Evolutionary conservation across 1,284 basidiomycete species (phyloP).

Genomic region (Leucoagaricus sp.): DNA sequence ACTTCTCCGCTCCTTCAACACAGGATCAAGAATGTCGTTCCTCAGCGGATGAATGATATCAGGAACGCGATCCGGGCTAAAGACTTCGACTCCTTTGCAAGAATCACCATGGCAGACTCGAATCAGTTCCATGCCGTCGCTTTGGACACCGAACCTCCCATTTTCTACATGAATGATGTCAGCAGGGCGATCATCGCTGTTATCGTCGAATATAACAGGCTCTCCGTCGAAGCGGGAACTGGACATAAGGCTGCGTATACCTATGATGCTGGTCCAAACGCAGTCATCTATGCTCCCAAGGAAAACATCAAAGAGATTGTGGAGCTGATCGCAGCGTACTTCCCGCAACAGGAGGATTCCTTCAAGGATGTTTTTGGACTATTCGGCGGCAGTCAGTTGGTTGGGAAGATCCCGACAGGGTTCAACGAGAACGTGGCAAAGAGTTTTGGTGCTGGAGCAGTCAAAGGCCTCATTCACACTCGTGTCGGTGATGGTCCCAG

Average conservation of each 20-base stretch:
- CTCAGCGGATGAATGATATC: constrained; percentile 84
- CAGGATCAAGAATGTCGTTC: constrained; percentile 88
- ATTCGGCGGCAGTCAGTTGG: constrained; percentile 45
- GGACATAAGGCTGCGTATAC: constrained; percentile 92
- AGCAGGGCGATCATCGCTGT: constrained; percentile 83
- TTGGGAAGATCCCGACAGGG: constrained; percentile 56
- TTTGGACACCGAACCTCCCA: constrained; percentile 95
- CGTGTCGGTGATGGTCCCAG: constrained; percentile 90
- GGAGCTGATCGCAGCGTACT: constrained; percentile 75
- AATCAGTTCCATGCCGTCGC: constrained; percentile 99
- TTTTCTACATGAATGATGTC: constrained; percentile 99
- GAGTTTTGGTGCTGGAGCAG: constrained; percentile 72
- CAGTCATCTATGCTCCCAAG: constrained; percentile 91
- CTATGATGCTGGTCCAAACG: constrained; percentile 98
- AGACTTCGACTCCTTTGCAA: constrained; percentile 91
- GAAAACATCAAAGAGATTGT: constrained; percentile 80
- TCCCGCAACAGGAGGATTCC: constrained; percentile 70
- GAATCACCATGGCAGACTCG: constrained; percentile 95
- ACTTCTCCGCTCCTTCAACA: constrained; percentile 90
- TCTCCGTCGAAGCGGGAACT: constrained; percentile 61
- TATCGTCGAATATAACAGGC: constrained; percentile 94
- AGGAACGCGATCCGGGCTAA: constrained; percentile 74
- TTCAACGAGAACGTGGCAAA: constrained; percentile 83
- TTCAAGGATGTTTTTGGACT: constrained; percentile 80
- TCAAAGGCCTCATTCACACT: constrained; percentile 90